phyloP scores from a whole-genome alignment of 139 green algal species.

The Chlorella vulgaris region DNA sequence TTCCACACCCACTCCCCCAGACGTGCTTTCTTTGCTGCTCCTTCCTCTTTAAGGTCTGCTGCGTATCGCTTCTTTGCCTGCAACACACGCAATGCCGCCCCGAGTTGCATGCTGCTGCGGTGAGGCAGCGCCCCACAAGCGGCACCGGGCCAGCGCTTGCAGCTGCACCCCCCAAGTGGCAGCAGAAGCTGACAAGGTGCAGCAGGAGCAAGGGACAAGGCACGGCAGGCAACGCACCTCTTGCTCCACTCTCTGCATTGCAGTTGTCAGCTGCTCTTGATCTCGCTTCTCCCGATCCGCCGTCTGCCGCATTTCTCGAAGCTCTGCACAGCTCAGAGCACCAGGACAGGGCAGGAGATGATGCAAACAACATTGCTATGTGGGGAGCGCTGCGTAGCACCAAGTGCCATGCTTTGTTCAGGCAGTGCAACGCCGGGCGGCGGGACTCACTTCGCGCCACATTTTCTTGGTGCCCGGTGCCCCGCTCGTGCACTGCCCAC shows the following conservation, averaged over 20 bases:
- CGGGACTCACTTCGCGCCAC: conserved; percentile 50
- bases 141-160: too few species aligned
- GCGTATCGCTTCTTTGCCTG: conserved; percentile 7
- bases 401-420: too few species aligned
- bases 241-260: conserved; percentile 51
- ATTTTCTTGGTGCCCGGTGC: conserved; percentile 60
- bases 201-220: too few species aligned
- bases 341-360: neutral
- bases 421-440: neutral
- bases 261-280: neutral
- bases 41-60: conserved; percentile 28
- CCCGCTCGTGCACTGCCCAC: conserved; percentile 56
- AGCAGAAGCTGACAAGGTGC: too few species aligned
- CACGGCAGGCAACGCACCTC: conserved; percentile 22
- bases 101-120: neutral
- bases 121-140: too few species aligned
- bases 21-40: neutral
- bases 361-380: neutral
- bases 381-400: neutral
- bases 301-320: conserved; percentile 56
- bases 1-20: conserved; percentile 52
- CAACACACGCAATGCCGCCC: neutral
- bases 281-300: conserved; percentile 43
- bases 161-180: neutral
- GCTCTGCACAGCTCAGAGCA: conserved; percentile 33